These are phyloP conservation scores for Saururus chinensis DNA, from an alignment of 164 flowering plant species.

Conservation along the genomic window DNA sequence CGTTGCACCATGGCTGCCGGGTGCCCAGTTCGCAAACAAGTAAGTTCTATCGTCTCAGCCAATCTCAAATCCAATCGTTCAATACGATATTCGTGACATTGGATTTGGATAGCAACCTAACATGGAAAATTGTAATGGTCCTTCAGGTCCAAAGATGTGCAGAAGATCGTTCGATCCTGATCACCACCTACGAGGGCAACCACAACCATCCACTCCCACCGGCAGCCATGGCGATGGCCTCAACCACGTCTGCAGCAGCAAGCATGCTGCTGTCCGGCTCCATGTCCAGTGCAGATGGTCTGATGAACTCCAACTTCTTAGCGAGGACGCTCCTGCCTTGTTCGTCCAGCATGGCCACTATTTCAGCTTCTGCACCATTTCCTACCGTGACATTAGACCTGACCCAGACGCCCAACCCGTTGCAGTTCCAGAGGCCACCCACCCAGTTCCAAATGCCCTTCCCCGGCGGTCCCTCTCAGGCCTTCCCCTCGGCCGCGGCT, in stretches of 20 bases:
- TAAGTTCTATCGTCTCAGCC: constrained; percentile 9
- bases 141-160: constrained; percentile 75
- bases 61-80: background rate
- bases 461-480: constrained; percentile 12
- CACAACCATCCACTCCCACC: constrained; percentile 92
- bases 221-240: constrained; percentile 79
- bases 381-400: constrained; percentile 78
- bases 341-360: constrained; percentile 54
- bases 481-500: background rate
- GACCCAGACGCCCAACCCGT: constrained; percentile 39
- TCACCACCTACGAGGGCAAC: constrained; percentile 73
- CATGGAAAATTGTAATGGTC: background rate
- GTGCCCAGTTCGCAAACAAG: constrained; percentile 85
- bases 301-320: constrained; percentile 42
- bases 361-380: constrained; percentile 83
- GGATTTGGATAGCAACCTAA: background rate
- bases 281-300: constrained; percentile 62
- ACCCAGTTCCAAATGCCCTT: constrained; percentile 43
- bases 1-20: constrained; percentile 90
- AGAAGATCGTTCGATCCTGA: constrained; percentile 50
- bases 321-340: constrained; percentile 39
- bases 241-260: constrained; percentile 72
- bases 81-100: too few species aligned
- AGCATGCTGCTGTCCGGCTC: constrained; percentile 68
- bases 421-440: constrained; percentile 41